A percentile compares a stretch with the other conserved stretches of the same genome.
Evolutionary conservation across 163 green algal species (phyloP).

Genomic region (Scenedesmus sp.): DNA sequence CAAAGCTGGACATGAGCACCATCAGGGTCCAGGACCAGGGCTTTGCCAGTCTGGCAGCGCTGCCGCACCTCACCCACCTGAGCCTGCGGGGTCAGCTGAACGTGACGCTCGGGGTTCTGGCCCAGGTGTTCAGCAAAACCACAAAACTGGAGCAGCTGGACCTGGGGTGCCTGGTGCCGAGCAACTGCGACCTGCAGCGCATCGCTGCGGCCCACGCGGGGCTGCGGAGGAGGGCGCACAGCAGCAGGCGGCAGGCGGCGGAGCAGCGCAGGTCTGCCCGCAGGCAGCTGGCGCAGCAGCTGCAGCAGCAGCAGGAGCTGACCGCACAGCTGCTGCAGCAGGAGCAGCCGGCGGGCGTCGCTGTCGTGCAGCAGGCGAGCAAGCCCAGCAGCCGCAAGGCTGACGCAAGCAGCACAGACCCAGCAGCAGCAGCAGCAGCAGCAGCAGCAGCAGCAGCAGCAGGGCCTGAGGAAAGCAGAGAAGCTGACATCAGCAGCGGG

Average conservation of each 20-base stretch:
- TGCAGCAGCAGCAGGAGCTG: slow-evolving; percentile 7
- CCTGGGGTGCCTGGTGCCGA: slow-evolving; percentile 18
- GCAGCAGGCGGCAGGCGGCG: not conserved
- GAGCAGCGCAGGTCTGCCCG: not conserved
- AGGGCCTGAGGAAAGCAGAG: not conserved
- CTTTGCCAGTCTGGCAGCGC: slow-evolving; percentile 16
- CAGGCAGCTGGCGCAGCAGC: not conserved
- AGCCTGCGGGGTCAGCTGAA: slow-evolving; percentile 31
- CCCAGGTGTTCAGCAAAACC: not conserved
- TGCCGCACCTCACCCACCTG: slow-evolving; percentile 40
- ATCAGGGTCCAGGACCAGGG: slow-evolving; percentile 41
- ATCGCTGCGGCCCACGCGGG: slow-evolving; percentile 34
- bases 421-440: slow-evolving; percentile 26
- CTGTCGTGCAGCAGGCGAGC: not conserved
- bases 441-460: slow-evolving; percentile 22
- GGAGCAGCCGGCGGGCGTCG: not conserved
- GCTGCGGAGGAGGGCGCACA: not conserved
- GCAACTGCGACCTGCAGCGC: slow-evolving; percentile 32
- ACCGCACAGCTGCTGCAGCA: slow-evolving; percentile 4
- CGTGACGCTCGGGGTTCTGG: slow-evolving; percentile 19
- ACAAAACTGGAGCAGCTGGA: slow-evolving; percentile 27
- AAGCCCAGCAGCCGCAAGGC: not conserved
- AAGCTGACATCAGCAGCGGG: not conserved
- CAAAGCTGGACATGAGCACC: slow-evolving; percentile 22
- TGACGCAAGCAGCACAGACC: not conserved